A percentile compares a stretch with the other conserved stretches of the same genome.
Evolutionary conservation across 1,284 basidiomycete genomes (phyloP).

Genomic region (Wolfiporia cocos): DNA sequence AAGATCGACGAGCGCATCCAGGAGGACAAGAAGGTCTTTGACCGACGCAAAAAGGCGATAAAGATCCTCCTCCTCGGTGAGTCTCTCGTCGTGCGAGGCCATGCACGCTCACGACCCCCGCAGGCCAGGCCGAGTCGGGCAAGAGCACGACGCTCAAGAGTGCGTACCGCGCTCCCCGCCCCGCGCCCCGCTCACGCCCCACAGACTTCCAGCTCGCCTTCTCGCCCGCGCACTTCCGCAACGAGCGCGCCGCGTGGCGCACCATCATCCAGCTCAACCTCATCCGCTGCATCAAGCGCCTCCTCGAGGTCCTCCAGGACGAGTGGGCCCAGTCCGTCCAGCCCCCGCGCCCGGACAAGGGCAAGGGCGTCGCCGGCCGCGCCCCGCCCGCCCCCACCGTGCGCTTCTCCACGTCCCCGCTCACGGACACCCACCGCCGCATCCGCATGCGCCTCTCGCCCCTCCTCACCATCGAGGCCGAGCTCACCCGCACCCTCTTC

Average conservation of each 20-base stretch:
- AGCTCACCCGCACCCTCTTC: conserved; percentile 39
- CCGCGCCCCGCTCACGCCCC: neutral
- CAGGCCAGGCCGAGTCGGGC: conserved; percentile 65
- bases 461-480: conserved; percentile 51
- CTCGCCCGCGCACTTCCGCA: conserved; percentile 52
- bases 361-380: conserved; percentile 16
- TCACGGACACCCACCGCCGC: conserved; percentile 34
- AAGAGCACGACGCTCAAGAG: conserved; percentile 68
- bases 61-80: conserved; percentile 61
- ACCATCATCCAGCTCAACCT: conserved; percentile 64
- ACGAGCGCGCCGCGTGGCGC: conserved; percentile 53
- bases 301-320: conserved; percentile 43
- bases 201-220: conserved; percentile 65
- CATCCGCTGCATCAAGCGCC: conserved; percentile 51
- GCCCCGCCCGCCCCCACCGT: conserved; percentile 14
- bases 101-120: neutral
- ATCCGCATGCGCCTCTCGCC: conserved; percentile 51
- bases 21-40: conserved; percentile 42
- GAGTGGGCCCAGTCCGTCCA: conserved; percentile 35
- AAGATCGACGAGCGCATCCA: conserved; percentile 54
- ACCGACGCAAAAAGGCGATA: conserved; percentile 50
- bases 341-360: conserved; percentile 15
- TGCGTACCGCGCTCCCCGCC: conserved; percentile 19
- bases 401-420: conserved; percentile 18
- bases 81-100: neutral